Evolutionary conservation across 768 basidiomycete species (phyloP).

Genomic region (Paxillus ammoniavirescens): DNA sequence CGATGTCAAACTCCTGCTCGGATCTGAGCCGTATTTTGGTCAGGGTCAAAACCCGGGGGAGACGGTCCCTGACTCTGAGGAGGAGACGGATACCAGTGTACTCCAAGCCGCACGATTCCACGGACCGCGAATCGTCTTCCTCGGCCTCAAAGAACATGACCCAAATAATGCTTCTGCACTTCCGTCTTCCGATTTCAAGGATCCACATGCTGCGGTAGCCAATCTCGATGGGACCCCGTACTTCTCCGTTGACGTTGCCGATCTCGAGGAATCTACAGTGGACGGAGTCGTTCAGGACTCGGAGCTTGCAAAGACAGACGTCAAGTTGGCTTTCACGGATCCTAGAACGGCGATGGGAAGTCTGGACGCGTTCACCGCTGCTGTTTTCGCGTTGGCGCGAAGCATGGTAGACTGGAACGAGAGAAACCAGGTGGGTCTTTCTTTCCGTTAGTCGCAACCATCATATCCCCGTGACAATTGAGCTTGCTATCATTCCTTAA

Average conservation of each 20-base stretch:
- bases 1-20: conserved; percentile 65
- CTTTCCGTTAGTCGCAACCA: not conserved
- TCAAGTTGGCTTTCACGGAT: conserved; percentile 58
- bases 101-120: conserved; percentile 61
- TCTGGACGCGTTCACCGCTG: conserved; percentile 65
- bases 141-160: conserved; percentile 69
- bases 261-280: conserved; percentile 44
- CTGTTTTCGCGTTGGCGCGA: conserved; percentile 73
- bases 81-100: conserved; percentile 21
- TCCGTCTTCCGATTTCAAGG: conserved; percentile 63
- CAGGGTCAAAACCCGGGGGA: conserved; percentile 54
- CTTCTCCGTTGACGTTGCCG: conserved; percentile 77
- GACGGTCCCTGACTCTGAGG: conserved; percentile 1
- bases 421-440: conserved; percentile 66
- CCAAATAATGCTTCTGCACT: conserved; percentile 46
- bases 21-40: conserved; percentile 66
- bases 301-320: conserved; percentile 36
- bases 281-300: conserved; percentile 41
- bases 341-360: conserved; percentile 54
- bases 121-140: conserved; percentile 67
- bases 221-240: conserved; percentile 80
- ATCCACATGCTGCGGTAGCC: conserved; percentile 49
- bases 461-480: not conserved
- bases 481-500: not conserved
- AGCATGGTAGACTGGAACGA: conserved; percentile 93